Conservation (phyloP, 257 asterid genomes). For the Scutellaria minor region DNA sequence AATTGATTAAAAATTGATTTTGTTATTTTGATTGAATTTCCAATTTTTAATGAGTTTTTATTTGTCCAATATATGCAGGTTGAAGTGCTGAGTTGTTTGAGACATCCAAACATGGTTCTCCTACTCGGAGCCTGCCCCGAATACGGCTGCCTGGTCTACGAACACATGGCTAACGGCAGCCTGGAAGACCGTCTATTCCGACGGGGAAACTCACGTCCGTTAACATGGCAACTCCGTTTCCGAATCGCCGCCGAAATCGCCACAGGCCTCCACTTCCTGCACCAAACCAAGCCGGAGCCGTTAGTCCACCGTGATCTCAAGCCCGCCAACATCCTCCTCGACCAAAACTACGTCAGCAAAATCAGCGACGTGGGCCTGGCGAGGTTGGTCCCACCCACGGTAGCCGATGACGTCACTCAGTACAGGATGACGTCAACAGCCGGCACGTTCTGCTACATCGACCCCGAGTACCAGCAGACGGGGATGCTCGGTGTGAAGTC, state of each 20-base stretch:
- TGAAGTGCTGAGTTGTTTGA: slow-evolving; percentile 79
- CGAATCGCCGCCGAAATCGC: slow-evolving; percentile 82
- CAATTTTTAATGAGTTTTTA: too few relatives aligned
- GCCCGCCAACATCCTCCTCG: slow-evolving; percentile 79
- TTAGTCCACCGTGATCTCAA: slow-evolving; percentile 91
- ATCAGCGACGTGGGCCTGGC: slow-evolving; percentile 88
- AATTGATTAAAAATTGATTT: too few relatives aligned
- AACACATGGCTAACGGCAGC: slow-evolving; percentile 83
- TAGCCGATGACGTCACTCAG: slow-evolving; percentile 74
- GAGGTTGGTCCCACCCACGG: slow-evolving; percentile 72
- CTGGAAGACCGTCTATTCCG: slow-evolving; percentile 74
- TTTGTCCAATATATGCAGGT: slow-evolving; percentile 47
- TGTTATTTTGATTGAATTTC: too few relatives aligned
- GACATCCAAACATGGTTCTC: slow-evolving; percentile 88
- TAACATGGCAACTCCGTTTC: slow-evolving; percentile 84
- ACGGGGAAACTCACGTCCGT: slow-evolving; percentile 50
- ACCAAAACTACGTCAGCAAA: slow-evolving; percentile 82
- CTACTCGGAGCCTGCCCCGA: slow-evolving; percentile 95
- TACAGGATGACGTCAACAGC: slow-evolving; percentile 87
- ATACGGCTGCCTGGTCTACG: slow-evolving; percentile 85
- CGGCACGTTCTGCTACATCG: slow-evolving; percentile 88
- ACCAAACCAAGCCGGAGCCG: slow-evolving; percentile 92
- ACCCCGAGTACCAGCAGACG: slow-evolving; percentile 89
- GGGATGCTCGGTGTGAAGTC: slow-evolving; percentile 94
- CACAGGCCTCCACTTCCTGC: slow-evolving; percentile 80